Percentiles rank a stretch among this genome's conserved stretches.
These are phyloP conservation scores for Septoria petroselini DNA, from an alignment of 2,329 filamentous ascomycete species.

Conservation along the genomic window DNA sequence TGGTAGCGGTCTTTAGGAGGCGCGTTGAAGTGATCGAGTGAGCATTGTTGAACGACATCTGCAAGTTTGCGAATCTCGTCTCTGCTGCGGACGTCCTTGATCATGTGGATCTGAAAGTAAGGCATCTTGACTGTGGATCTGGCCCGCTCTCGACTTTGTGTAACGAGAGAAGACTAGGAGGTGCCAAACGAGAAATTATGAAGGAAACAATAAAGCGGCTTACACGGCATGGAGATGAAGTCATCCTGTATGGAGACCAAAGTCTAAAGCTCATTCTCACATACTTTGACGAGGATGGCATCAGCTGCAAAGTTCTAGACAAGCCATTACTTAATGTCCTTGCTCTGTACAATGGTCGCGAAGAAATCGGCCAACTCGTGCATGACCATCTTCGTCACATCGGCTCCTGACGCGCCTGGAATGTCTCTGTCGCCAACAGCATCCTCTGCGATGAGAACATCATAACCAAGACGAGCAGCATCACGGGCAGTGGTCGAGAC, in stretches of 20 bases:
- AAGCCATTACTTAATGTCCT: constrained; percentile 45
- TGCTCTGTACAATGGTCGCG: constrained; percentile 56
- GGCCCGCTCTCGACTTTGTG: not conserved
- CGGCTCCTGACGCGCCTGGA: constrained; percentile 57
- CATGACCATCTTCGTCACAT: constrained; percentile 54
- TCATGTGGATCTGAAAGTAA: constrained; percentile 36
- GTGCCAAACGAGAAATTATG: too few species aligned
- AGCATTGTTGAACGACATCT: constrained; percentile 33
- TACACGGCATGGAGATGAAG: not conserved
- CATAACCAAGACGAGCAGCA: constrained; percentile 59
- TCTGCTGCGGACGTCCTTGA: constrained; percentile 29
- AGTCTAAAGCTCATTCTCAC: not conserved
- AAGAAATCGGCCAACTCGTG: constrained; percentile 63
- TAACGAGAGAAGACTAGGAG: not conserved
- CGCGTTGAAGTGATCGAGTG: constrained; percentile 33
- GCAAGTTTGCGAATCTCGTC: constrained; percentile 33
- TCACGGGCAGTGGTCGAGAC: constrained; percentile 61
- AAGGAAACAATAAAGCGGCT: too few species aligned
- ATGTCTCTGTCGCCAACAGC: constrained; percentile 65
- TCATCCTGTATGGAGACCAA: not conserved
- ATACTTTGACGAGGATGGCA: not conserved
- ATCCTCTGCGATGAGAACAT: constrained; percentile 61
- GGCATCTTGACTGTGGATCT: constrained; percentile 27
- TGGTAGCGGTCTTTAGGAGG: constrained; percentile 35
- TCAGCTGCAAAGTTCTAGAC: not conserved